Conservation (phyloP, 306 rosid species). For the Comarum palustre region DNA sequence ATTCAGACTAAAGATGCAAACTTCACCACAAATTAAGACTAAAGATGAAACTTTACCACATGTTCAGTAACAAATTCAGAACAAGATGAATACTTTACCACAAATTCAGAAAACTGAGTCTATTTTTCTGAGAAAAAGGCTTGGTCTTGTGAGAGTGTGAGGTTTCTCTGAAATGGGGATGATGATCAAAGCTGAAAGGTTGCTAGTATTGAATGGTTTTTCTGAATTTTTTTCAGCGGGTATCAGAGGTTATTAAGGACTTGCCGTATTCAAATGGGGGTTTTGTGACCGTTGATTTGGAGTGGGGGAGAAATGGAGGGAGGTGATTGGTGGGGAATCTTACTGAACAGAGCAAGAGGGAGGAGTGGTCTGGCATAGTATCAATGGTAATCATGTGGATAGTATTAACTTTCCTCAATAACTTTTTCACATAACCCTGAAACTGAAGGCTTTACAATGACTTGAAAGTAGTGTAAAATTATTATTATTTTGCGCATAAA, state of each 20-base stretch:
- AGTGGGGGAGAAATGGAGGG: background rate
- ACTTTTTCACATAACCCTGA: background rate
- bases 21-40: background rate
- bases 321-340: background rate
- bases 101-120: background rate
- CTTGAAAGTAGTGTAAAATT: background rate
- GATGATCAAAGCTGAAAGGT: background rate
- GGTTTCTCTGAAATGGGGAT: background rate
- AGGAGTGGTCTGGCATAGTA: background rate
- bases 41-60: background rate
- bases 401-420: too few relatives aligned
- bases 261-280: background rate
- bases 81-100: background rate
- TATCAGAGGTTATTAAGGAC: background rate
- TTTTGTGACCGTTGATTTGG: background rate
- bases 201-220: background rate
- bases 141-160: background rate
- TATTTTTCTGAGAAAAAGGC: background rate
- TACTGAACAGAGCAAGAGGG: background rate
- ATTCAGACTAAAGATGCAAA: background rate
- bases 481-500: too few relatives aligned
- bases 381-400: background rate
- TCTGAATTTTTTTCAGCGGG: background rate
- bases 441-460: background rate
- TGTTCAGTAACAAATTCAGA: too few relatives aligned